A percentile compares a stretch with the other conserved stretches of the same genome.
phyloP scores from a whole-genome alignment of 768 basidiomycete genomes.

The Boletus eberwhitei region DNA sequence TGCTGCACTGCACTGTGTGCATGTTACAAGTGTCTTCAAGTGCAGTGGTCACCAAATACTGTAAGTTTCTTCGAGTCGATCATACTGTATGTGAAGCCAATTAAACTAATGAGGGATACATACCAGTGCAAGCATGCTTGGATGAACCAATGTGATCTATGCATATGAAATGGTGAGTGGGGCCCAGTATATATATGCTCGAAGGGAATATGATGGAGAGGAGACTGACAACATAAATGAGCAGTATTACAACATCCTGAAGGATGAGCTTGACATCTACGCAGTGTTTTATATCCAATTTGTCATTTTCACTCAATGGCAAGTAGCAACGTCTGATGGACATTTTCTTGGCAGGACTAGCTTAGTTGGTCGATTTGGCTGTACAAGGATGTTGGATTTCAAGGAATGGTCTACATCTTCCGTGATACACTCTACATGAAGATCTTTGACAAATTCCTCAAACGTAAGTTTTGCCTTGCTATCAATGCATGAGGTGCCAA shows the following conservation, averaged over 20 bases:
- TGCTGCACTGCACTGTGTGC: too few species aligned
- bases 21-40: too few species aligned
- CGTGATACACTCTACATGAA: slow-evolving; percentile 18
- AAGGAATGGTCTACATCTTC: slow-evolving; percentile 39
- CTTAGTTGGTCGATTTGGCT: too few species aligned
- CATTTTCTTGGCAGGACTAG: background rate
- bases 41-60: too few species aligned
- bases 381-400: too few species aligned
- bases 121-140: background rate
- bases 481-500: too few species aligned
- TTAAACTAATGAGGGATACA: background rate
- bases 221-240: background rate
- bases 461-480: too few species aligned
- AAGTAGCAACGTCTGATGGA: background rate
- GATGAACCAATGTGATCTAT: background rate
- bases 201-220: background rate
- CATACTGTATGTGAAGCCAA: too few species aligned
- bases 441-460: too few species aligned
- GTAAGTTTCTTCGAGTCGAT: too few species aligned
- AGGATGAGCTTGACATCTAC: background rate
- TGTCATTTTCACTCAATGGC: background rate
- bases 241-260: too few species aligned
- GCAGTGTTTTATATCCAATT: background rate
- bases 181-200: background rate
- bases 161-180: background rate